Percentiles rank a stretch among this genome's conserved stretches.
These are phyloP conservation scores for Lipomyces lipofer DNA, from an alignment of 805 yeast species.

Conservation along the genomic window DNA sequence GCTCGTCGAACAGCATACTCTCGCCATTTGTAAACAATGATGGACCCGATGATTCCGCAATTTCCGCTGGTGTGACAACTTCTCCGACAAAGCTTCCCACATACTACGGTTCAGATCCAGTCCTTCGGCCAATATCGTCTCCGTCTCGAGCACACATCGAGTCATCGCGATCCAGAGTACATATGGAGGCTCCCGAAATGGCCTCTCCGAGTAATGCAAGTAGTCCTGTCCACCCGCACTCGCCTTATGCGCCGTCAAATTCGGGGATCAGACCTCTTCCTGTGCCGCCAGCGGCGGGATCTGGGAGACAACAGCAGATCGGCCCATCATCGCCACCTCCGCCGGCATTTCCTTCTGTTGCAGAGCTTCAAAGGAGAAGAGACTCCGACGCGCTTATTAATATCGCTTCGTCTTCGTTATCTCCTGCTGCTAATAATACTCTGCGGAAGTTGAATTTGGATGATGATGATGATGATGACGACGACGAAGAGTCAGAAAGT, in stretches of 20 bases:
- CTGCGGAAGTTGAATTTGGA: too few relatives aligned
- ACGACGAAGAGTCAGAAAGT: neutral
- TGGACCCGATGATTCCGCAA: conserved; percentile 3
- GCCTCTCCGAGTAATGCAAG: neutral
- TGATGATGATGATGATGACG: neutral
- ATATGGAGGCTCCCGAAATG: conserved; percentile 1
- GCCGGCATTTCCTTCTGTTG: conserved; percentile 16
- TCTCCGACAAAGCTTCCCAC: neutral
- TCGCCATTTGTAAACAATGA: neutral
- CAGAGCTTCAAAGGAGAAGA: conserved; percentile 15
- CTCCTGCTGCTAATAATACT: too few relatives aligned
- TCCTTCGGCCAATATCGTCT: neutral
- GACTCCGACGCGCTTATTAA: conserved; percentile 13
- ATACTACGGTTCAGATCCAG: neutral
- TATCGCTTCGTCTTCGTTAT: too few relatives aligned
- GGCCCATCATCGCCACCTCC: conserved; percentile 5
- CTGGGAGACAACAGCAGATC: neutral
- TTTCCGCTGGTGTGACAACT: neutral
- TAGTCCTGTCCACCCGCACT: neutral
- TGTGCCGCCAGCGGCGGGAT: conserved; percentile 2
- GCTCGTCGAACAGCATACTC: conserved; percentile 6
- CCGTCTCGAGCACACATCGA: conserved; percentile 14
- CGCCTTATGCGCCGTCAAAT: neutral
- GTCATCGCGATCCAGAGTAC: conserved; percentile 6
- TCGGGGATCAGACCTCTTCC: conserved; percentile 2